Conservation (phyloP, 225 moss, liverwort and hornwort genomes). For the Lunularia cruciata region DNA sequence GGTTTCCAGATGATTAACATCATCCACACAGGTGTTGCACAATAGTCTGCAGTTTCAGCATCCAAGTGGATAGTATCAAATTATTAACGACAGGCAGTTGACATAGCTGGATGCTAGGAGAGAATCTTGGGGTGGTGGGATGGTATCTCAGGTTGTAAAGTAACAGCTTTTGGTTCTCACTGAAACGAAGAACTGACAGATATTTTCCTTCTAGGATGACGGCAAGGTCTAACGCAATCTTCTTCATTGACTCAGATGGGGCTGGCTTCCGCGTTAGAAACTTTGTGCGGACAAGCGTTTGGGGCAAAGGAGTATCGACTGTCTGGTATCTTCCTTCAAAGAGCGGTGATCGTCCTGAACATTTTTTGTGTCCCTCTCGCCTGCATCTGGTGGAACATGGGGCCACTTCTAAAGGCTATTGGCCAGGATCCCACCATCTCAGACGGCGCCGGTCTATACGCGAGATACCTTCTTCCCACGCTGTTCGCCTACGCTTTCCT, state of each 20-base stretch:
- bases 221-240: too few species aligned
- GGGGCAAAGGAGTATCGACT: conserved; percentile 72
- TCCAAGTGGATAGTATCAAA: too few species aligned
- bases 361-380: conserved; percentile 39
- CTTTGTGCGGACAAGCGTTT: conserved; percentile 76
- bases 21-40: too few species aligned
- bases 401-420: conserved; percentile 36
- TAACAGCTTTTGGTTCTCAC: too few species aligned
- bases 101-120: too few species aligned
- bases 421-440: conserved; percentile 63
- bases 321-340: conserved; percentile 63
- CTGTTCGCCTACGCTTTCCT: conserved; percentile 54
- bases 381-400: conserved; percentile 57
- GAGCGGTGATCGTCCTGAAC: conserved; percentile 50
- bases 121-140: too few species aligned
- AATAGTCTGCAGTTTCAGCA: too few species aligned
- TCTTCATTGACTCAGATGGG: conserved; percentile 54
- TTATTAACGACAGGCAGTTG: too few species aligned
- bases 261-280: conserved; percentile 61
- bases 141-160: too few species aligned
- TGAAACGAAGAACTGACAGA: too few species aligned
- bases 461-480: conserved; percentile 46
- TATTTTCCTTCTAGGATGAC: too few species aligned
- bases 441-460: conserved; percentile 44
- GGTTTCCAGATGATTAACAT: too few species aligned